Conservation (phyloP, 805 yeast species). For the Novakomyces olei region DNA sequence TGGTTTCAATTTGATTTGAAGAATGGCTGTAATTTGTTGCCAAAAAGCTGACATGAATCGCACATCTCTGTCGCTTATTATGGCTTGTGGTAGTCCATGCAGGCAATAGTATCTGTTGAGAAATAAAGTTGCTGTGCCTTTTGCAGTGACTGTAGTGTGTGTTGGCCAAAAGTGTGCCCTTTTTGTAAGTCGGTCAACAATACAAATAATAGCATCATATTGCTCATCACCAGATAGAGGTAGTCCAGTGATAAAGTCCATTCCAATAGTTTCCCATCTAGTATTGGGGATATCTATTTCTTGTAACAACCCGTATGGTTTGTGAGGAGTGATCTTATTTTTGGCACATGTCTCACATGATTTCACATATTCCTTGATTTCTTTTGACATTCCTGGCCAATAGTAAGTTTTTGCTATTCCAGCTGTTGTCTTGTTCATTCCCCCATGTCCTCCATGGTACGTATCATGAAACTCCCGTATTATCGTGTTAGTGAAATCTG, state of each 20-base stretch:
- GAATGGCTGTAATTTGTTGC: neutral
- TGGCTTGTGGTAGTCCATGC: neutral
- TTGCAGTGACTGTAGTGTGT: neutral
- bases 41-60: neutral
- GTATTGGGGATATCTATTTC: conserved; percentile 6
- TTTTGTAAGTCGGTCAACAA: neutral
- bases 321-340: conserved; percentile 5
- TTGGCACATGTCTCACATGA: conserved; percentile 8
- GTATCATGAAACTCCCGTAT: no score
- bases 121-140: neutral
- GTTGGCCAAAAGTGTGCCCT: neutral
- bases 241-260: neutral
- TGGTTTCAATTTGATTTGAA: neutral
- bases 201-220: neutral
- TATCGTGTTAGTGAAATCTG: no score
- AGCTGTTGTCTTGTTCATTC: conserved; percentile 2
- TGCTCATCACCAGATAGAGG: neutral
- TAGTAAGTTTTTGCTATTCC: conserved; percentile 2
- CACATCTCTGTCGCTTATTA: neutral
- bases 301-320: conserved; percentile 5
- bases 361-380: conserved; percentile 5
- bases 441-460: conserved; percentile 2
- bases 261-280: conserved; percentile 7
- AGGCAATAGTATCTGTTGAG: neutral
- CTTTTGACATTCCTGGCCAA: conserved; percentile 6